Evolutionary conservation across 257 asterid genomes (phyloP), one percentile per base, ranked within the genome.

Genomic region (Plantago ovata): DNA sequence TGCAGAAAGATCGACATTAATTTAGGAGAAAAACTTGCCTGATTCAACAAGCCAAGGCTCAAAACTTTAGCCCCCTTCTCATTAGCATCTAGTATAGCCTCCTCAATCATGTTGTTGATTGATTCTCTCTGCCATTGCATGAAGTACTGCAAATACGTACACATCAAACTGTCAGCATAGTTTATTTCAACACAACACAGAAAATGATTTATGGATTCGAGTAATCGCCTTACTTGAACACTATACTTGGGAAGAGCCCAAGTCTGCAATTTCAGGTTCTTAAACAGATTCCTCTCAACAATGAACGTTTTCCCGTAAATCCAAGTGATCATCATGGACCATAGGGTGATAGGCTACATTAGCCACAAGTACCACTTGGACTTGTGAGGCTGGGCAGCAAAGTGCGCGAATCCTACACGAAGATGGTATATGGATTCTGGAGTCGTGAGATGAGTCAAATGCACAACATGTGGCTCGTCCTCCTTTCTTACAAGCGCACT

Each of bases 381-480:
- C 7, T 24, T 51, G n/a, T 66, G 65, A 47, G 87, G 87, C 6
- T 24, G 53, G 1, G 87, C 62, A 16, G 87, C 87, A 46, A 77
- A 12, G 1, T 76, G 73, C 0, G 87, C 78, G 20, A 81, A 77
- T 8, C 90, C 90, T 0, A 82, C 42, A 14, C 84, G 73, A 11
- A 75, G 67, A 36, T 77, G 84, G 24, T 79, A 82, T 10, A 79
- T 75, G 59, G 90, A 82, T 38, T 77, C 81, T 0, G 80, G 79
- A 1, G 86, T 79, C 0, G 82, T 77, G 20, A 82, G 56, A 62
- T 82, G 86, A 0, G 86, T 82, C 4, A 82, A 61, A 57, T 77
- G 79, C 13, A 79, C 74, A 2, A 75, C 81, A 13, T 80, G 76
- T 2, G 78, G 73, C 7, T 68, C 12, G 3, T 80, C 91, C 51